Conservation (phyloP, 495 filamentous ascomycete species). For the Hamigera avellanea region DNA sequence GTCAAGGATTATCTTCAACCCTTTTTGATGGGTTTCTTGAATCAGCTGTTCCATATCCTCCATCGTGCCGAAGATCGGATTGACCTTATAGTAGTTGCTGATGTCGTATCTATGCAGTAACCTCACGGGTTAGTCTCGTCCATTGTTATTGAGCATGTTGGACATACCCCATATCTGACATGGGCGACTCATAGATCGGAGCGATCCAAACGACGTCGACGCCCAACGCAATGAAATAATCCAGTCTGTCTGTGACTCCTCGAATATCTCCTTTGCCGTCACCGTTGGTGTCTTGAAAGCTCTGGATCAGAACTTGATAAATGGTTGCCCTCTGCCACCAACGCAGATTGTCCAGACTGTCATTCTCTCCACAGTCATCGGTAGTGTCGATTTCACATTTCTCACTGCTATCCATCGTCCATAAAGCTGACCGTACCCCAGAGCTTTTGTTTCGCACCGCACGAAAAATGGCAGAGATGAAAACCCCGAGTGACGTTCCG, state of each 20-base stretch:
- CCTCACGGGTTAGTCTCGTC: background rate
- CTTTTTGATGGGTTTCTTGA: constrained; percentile 26
- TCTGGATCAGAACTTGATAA: constrained; percentile 47
- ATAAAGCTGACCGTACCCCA: no score
- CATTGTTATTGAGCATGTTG: background rate
- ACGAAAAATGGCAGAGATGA: no score
- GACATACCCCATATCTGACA: constrained; percentile 23
- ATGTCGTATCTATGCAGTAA: constrained; percentile 29
- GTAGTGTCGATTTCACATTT: constrained; percentile 3
- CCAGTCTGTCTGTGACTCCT: constrained; percentile 40
- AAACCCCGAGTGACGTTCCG: no score
- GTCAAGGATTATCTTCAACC: constrained; percentile 51
- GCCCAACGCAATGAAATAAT: constrained; percentile 41
- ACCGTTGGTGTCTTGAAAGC: constrained; percentile 42
- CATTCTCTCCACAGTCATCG: background rate
- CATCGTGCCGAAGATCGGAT: constrained; percentile 39
- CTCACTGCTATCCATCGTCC: background rate
- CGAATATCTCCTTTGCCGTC: constrained; percentile 46
- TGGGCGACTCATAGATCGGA: constrained; percentile 44
- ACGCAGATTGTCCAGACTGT: constrained; percentile 6
- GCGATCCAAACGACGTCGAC: constrained; percentile 49
- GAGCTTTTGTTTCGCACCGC: no score
- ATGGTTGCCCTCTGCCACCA: constrained; percentile 31
- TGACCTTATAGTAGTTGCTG: constrained; percentile 45
- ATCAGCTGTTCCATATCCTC: constrained; percentile 43